Conservation (phyloP, 2,329 filamentous ascomycete genomes). For the Amesomyces nigricolor region DNA sequence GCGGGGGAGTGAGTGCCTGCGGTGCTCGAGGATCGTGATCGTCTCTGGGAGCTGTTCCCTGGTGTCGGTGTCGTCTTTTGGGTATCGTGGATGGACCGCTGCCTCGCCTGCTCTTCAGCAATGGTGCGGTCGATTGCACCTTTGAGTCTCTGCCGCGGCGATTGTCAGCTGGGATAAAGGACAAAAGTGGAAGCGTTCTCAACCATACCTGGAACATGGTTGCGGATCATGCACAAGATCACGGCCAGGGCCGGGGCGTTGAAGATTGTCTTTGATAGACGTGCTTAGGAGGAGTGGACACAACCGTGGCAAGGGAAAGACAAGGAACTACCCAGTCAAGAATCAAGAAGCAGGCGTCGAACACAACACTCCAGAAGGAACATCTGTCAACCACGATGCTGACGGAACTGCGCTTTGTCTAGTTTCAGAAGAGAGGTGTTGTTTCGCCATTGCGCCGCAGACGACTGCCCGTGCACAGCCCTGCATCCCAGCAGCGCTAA, state of each 20-base stretch:
- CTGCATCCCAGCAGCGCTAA: neutral
- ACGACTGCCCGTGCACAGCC: neutral
- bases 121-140: constrained; percentile 82
- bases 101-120: constrained; percentile 83
- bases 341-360: neutral
- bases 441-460: constrained; percentile 2
- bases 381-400: neutral
- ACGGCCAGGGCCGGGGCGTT: neutral
- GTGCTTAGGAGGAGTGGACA: neutral
- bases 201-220: constrained; percentile 31
- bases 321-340: no score
- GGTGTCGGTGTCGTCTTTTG: constrained; percentile 41
- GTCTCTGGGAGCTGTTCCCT: constrained; percentile 39
- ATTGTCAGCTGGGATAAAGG: constrained; percentile 1
- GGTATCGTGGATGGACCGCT: constrained; percentile 44
- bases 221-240: neutral
- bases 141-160: constrained; percentile 60
- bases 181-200: neutral
- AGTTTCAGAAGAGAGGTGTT: constrained; percentile 1
- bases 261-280: neutral
- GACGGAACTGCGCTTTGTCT: neutral
- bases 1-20: constrained; percentile 32
- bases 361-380: neutral
- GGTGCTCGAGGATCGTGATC: constrained; percentile 35
- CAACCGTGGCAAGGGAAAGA: no score